These are phyloP conservation scores for Mycena alexandri DNA, from an alignment of 768 basidiomycete genomes.

Conservation along the genomic window DNA sequence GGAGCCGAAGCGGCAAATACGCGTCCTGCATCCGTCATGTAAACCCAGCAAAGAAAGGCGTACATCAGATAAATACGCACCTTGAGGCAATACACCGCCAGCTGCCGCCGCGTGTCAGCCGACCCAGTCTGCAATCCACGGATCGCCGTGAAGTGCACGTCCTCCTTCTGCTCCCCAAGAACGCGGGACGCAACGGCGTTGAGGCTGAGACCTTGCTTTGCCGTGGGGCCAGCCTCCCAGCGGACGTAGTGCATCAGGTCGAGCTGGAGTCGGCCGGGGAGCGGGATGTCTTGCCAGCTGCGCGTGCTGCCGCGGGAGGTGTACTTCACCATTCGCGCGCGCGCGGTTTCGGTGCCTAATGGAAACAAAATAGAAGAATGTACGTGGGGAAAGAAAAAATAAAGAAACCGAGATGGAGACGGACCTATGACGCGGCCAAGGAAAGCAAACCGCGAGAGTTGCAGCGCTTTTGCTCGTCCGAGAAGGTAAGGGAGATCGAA, in stretches of 20 bases:
- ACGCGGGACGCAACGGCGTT: constrained; percentile 23
- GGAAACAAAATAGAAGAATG: too few relatives aligned
- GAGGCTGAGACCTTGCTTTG: constrained; percentile 10
- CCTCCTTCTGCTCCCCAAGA: constrained; percentile 37
- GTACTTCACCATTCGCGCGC: not conserved
- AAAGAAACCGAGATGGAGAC: not conserved
- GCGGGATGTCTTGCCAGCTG: constrained; percentile 17
- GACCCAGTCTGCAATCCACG: constrained; percentile 28
- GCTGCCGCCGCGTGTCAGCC: constrained; percentile 23
- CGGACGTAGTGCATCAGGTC: constrained; percentile 31
- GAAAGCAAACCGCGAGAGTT: constrained; percentile 5
- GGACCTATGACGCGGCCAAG: constrained; percentile 26
- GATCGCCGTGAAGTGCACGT: constrained; percentile 36
- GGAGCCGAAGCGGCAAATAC: constrained; percentile 32
- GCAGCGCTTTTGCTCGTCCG: constrained; percentile 28
- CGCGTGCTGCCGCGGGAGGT: not conserved
- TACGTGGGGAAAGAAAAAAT: not conserved
- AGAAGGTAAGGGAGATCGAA: constrained; percentile 39
- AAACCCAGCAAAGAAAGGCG: too few relatives aligned
- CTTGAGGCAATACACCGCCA: constrained; percentile 40
- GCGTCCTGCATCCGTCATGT: constrained; percentile 26
- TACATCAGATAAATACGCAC: not conserved
- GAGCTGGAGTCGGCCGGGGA: constrained; percentile 28
- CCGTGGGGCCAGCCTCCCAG: constrained; percentile 1
- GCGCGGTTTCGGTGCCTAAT: not conserved